Base-by-base conservation (phyloP, 2,329 filamentous ascomycete genomes). In the Fusarium duplospermum region DNA sequence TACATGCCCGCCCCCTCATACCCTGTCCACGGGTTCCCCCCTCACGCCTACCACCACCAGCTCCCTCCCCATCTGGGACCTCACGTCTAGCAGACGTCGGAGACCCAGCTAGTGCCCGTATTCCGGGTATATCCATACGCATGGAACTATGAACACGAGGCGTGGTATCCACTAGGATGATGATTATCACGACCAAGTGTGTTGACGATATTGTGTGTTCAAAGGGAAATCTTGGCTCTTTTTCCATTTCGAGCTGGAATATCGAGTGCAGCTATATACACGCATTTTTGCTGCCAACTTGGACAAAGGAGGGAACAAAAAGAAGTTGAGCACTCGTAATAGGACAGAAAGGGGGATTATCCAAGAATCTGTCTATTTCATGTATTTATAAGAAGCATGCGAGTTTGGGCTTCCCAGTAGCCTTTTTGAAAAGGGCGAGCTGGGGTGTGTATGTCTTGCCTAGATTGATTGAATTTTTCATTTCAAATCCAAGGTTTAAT, bases 21-120 rank as follows among this genome's bases (percentile, higher is more conserved):
- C 31, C 40, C 38, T 10, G 31, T 13, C 11, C 71, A 74, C 11
- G 40, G 40, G 22, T 71, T 54, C 22, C 31, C 73, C 22, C 40
- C 47, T 35, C 67, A 71, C 13, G 64, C 61, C 20, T 73, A 71
- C 9, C 61, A 72, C 6, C 71, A 72, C 24, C 66, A 71, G 16
- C 16, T 71, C 11, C 60, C 69, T 45, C 60, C 71, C 9, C 75
- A 77, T 27, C 64, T 73, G 5, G 68, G 70, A 29, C 70, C 50
- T 54, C 42, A 64, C 35, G 61, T 67, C 52, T 75, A 75, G 58
- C 22, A 63, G 38, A n/a, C 52, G 24, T 24, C 24, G 16, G 45
- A 4, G 50, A 54, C 5, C n/a, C 29, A 13, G 10, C 13, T 27
- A 6, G 16, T 50, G 24, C 45, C 45, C 45, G 3, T 50, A 11